Conservation (phyloP, 208 protist species). For the Lotmaria passim region DNA sequence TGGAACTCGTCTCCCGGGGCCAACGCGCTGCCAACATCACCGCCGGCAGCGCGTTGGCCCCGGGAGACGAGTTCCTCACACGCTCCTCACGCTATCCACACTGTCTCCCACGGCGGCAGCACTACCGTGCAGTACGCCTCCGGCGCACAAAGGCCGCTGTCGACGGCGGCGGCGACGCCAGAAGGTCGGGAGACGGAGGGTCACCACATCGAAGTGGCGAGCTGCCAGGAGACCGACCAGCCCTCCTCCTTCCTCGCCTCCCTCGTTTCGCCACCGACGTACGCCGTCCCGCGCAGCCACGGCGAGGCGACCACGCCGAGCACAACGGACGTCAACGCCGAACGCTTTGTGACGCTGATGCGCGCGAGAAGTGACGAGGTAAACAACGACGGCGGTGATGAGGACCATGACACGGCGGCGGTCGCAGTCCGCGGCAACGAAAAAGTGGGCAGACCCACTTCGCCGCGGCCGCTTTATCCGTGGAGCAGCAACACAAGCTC, state of each 20-base stretch:
- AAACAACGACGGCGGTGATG: background rate
- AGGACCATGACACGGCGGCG: background rate
- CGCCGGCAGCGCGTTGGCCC: background rate
- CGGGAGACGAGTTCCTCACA: background rate
- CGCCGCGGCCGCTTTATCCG: slow-evolving; percentile 12
- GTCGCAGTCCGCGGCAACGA: background rate
- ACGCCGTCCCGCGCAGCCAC: background rate
- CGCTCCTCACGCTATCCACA: background rate
- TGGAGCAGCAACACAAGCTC: background rate
- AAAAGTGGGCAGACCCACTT: background rate
- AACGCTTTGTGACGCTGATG: slow-evolving; percentile 5
- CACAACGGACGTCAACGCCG: background rate
- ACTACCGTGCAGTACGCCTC: slow-evolving; percentile 7
- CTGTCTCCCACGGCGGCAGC: background rate
- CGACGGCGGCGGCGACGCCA: background rate
- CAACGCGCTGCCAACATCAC: background rate
- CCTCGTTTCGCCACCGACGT: background rate
- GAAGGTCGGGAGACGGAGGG: background rate
- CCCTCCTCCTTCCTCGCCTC: slow-evolving; percentile 1
- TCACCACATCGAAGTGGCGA: background rate
- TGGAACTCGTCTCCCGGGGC: slow-evolving; percentile 3
- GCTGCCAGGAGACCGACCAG: background rate
- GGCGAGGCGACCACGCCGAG: background rate
- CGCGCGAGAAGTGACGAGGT: background rate
- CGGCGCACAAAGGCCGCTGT: background rate